Percentiles rank a stretch among this genome's conserved stretches.
phyloP scores from a whole-genome alignment of 257 asterid species.

The Nicotiana undulata region DNA sequence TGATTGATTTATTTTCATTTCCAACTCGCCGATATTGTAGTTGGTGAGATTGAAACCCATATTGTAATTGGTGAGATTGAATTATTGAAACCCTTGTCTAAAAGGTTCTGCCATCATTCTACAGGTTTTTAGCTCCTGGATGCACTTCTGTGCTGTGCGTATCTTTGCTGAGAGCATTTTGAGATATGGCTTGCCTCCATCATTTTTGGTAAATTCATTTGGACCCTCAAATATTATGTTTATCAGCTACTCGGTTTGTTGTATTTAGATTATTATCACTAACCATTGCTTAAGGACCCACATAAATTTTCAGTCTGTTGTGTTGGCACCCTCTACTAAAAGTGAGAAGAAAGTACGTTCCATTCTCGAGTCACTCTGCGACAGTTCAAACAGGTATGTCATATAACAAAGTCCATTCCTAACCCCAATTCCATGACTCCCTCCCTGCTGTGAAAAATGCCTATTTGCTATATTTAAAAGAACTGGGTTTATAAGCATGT shows the following conservation, averaged over 20 bases:
- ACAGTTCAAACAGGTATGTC: constrained; percentile 56
- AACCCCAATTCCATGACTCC: background rate
- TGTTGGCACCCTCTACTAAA: constrained; percentile 70
- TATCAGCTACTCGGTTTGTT: background rate
- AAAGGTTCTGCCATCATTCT: background rate
- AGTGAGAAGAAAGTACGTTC: constrained; percentile 86
- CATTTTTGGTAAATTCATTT: constrained; percentile 41
- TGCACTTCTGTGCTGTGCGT: constrained; percentile 92
- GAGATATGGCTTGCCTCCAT: constrained; percentile 80
- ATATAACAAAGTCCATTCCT: constrained; percentile 13
- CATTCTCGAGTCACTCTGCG: constrained; percentile 62
- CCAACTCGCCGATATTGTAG: background rate
- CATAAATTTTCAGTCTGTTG: constrained; percentile 57
- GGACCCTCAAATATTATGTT: background rate
- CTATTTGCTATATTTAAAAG: background rate
- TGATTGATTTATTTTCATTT: background rate
- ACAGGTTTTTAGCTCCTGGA: constrained; percentile 96
- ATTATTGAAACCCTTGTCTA: background rate
- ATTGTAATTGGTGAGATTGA: background rate
- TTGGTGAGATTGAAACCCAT: no score
- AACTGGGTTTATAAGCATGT: background rate
- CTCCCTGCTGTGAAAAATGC: background rate
- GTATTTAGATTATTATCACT: background rate
- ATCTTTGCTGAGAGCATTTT: constrained; percentile 82
- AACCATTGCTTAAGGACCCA: background rate